Evolutionary conservation across 352 stramenopile species (phyloP), one percentile per base, ranked within the genome.

Genomic region (Pythium oligandrum): DNA sequence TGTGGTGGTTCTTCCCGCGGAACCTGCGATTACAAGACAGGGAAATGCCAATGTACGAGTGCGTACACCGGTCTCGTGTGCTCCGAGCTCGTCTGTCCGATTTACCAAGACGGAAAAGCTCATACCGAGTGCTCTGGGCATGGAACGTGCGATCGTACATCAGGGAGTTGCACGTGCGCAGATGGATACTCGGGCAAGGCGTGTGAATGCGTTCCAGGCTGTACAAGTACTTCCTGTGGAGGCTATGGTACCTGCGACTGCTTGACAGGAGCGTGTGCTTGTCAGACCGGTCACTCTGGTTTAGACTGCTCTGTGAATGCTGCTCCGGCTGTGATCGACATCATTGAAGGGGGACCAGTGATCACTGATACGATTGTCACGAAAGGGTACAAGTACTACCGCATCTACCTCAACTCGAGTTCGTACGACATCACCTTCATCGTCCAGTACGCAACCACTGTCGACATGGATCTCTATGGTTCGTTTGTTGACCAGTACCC

Each of bases 321-420:
- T 0, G 53, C 61, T 26, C 59, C 82, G 1, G n/a, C 34, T 0
- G 58, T 78, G 10, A 53, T 48, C 0, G 59, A 71, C 31, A 50
- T 92, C 4, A 64, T 17, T 0, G 59, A 73, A n/a, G 59, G 64
- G 32, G 40, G 46, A 1, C 10, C 52, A 10, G 39, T 60, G 17
- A 36, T 71, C 12, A 71, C 31, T 0, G 63, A 65, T 26, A 64
- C 46, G 6, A 49, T 90, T 30, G 12, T 17, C 0, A 54, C 63
- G 11, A 92, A 92, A 39, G 67, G 72, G 44, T 90, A 90, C 57
- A 67, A 71, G 45, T 92, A 87, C 52, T 92, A 85, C 58, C 77
- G 76, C 46, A 82, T 90, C 43, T 63, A 64, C 26, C 61, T 90
- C 30, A 52, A 63, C 0, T 69, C 82, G 4, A 89, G 75, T 31